Base-by-base conservation (phyloP, 1,284 basidiomycete species). In the Exobasidium rhododendri region DNA sequence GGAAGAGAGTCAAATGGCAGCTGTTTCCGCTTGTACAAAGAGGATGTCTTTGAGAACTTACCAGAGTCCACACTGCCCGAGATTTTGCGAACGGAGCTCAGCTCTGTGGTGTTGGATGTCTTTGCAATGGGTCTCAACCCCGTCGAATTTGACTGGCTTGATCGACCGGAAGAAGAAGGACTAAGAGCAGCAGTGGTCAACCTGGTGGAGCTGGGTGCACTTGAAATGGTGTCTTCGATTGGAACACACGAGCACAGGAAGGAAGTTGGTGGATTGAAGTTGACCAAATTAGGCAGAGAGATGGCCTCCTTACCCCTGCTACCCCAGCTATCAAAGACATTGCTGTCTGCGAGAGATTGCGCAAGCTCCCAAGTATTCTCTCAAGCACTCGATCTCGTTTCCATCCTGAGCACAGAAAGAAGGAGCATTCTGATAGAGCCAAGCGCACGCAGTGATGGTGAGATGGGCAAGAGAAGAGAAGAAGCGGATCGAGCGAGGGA, bases 401-500 rank as follows among this genome's bases (percentile, higher is more conserved):
- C 77, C 5, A 65, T 79, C 11, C 67, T 79, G 14, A 70, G 72
- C 0, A 62, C 69, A 10, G 74, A 75, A 57, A 67, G 73, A 0
- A 64, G 31, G 14, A 46, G 65, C 22, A 61, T 75, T 29, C 65
- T 77, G 3, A 56, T 71, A 53, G 74, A 75, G 1, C 63, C 72
- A 10, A 44, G 54, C 13, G 20, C 7, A 20, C 14, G 43, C 3
- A 29, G 20, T 26, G 60, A 43, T 22, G 43, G 54, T 47, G 49
- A 51, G n/a, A 4, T 24, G 13, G 47, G 47, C 3, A 50, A 26
- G 4, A 73, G 68, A 55, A 62, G 70, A 11, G 76, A 72, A n/a
- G 73, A 72, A 29, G 72, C 69, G 0, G 69, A 71, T 10, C 59
- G 62, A 2, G 87, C 88, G 0, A 67, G 70, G 47, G 52, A 67